Percentiles rank a stretch among this genome's conserved stretches.
Evolutionary conservation across 805 yeast species (phyloP).

Genomic region (Metschnikowia proteae): DNA sequence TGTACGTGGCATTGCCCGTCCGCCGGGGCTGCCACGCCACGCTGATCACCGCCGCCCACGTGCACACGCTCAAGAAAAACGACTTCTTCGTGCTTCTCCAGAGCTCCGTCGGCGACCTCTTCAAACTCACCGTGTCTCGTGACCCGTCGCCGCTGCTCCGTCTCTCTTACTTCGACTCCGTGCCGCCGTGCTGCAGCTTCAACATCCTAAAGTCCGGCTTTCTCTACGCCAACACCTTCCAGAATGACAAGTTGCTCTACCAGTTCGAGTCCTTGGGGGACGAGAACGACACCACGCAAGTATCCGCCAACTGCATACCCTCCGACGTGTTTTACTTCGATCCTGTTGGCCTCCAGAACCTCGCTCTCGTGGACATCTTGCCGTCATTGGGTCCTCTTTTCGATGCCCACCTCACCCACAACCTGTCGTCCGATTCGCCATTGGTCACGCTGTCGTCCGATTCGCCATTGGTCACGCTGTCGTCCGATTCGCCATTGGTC

Average conservation of each 20-base stretch:
- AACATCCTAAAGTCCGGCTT: conserved; percentile 72
- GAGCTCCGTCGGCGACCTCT: conserved; percentile 67
- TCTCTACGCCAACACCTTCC: conserved; percentile 61
- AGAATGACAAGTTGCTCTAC: conserved; percentile 62
- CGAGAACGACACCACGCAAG: conserved; percentile 31
- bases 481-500: conserved; percentile 23
- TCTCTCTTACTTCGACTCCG: conserved; percentile 71
- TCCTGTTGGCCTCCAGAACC: conserved; percentile 46
- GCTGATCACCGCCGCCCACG: conserved; percentile 51
- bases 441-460: not conserved
- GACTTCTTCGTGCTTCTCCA: conserved; percentile 70
- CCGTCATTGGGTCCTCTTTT: conserved; percentile 52
- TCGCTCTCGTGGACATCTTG: conserved; percentile 53
- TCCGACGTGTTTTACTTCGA: conserved; percentile 15
- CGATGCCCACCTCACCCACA: conserved; percentile 18
- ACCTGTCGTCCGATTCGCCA: conserved; percentile 5
- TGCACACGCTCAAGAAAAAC: conserved; percentile 60
- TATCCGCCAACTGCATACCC: not conserved
- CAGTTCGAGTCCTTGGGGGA: conserved; percentile 78
- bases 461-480: conserved; percentile 22
- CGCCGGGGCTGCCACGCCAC: conserved; percentile 26
- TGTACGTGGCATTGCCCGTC: conserved; percentile 53
- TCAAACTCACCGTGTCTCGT: conserved; percentile 52
- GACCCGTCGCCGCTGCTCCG: conserved; percentile 34
- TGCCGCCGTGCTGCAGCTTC: conserved; percentile 55